These are phyloP conservation scores for Fusarium sp. DNA, from an alignment of 2,329 filamentous ascomycete genomes.

Conservation along the genomic window DNA sequence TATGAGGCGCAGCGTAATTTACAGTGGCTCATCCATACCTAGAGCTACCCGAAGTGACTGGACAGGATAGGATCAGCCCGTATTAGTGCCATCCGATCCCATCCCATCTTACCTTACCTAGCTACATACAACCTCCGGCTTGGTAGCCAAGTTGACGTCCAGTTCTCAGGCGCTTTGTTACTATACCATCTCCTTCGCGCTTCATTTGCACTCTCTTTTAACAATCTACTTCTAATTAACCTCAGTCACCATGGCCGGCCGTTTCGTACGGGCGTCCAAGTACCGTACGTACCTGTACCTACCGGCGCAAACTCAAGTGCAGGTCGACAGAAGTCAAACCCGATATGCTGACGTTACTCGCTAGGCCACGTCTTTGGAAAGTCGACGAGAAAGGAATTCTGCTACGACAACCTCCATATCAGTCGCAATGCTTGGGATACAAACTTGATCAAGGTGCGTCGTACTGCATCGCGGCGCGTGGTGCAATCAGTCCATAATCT, in stretches of 20 bases:
- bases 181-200: conserved; percentile 11
- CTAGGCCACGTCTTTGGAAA: conserved; percentile 98
- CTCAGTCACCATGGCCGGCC: conserved; percentile 64
- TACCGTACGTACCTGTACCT: conserved; percentile 73
- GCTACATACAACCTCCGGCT: conserved; percentile 33
- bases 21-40: conserved; percentile 37
- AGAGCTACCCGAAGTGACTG: conserved; percentile 20
- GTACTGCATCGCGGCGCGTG: conserved; percentile 71
- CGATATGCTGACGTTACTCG: conserved; percentile 44
- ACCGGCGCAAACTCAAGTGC: conserved; percentile 45
- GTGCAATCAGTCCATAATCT: conserved; percentile 26
- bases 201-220: conserved; percentile 13
- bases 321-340: conserved; percentile 20
- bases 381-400: conserved; percentile 94
- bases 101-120: conserved; percentile 29
- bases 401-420: conserved; percentile 97
- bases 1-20: conserved; percentile 43
- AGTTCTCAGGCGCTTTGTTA: conserved; percentile 14
- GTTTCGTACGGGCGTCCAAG: conserved; percentile 76
- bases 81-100: conserved; percentile 16
- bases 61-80: conserved; percentile 10
- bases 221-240: conserved; percentile 26
- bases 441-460: conserved; percentile 91
- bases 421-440: conserved; percentile 99
- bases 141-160: conserved; percentile 38